Conservation (phyloP, 2,329 filamentous ascomycete species). For the Microascus cirrosus region DNA sequence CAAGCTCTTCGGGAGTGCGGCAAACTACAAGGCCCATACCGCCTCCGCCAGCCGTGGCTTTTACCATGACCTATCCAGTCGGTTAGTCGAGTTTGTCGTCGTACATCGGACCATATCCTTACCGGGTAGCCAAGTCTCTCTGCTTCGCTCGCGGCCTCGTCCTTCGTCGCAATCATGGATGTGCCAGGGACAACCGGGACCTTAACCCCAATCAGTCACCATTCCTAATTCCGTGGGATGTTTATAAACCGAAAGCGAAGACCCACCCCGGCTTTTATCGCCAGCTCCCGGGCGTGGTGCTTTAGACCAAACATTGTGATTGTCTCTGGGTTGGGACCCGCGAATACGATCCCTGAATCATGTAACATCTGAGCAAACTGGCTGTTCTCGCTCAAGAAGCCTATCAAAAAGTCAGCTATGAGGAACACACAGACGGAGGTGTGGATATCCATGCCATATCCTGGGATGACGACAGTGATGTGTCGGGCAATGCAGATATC, state of each 20-base stretch:
- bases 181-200: constrained; percentile 24
- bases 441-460: too few relatives aligned
- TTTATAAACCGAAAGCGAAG: too few relatives aligned
- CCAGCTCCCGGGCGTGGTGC: too few relatives aligned
- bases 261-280: too few relatives aligned
- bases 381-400: constrained; percentile 53
- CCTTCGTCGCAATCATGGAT: constrained; percentile 19
- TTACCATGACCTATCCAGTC: constrained; percentile 23
- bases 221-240: too few relatives aligned
- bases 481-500: too few relatives aligned
- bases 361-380: constrained; percentile 43
- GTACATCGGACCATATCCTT: neutral
- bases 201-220: neutral
- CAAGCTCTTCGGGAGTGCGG: constrained; percentile 10
- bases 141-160: constrained; percentile 12
- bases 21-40: constrained; percentile 25
- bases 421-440: neutral
- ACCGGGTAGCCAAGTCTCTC: constrained; percentile 23
- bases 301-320: constrained; percentile 14
- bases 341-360: constrained; percentile 44
- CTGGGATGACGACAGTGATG: too few relatives aligned
- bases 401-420: neutral
- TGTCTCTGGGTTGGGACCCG: constrained; percentile 42
- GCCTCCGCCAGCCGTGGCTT: constrained; percentile 28
- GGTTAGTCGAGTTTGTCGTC: neutral